Percentiles rank a stretch among this genome's conserved stretches.
Evolutionary conservation across 257 asterid species (phyloP).

Genomic region (Marsdenia floribunda): DNA sequence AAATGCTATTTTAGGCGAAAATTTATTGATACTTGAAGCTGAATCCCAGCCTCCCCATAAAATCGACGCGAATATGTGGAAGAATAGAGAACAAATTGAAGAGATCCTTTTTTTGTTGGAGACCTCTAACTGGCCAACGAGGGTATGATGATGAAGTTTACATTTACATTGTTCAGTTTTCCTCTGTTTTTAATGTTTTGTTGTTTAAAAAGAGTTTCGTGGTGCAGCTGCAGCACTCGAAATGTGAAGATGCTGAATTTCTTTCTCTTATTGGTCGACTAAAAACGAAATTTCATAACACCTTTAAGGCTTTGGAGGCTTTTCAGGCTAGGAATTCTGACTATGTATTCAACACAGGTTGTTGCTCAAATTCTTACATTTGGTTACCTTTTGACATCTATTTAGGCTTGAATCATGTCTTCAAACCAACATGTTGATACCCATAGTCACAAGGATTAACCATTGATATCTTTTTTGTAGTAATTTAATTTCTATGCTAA

Average conservation of each 20-base stretch:
- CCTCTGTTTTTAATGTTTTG: not conserved
- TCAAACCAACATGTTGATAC: not conserved
- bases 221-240: constrained; percentile 47
- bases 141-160: constrained; percentile 37
- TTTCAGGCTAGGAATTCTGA: constrained; percentile 83
- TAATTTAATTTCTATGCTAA: not conserved
- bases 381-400: not conserved
- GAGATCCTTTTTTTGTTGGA: constrained; percentile 72
- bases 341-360: constrained; percentile 78
- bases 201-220: not conserved
- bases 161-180: not conserved
- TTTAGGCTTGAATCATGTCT: not conserved
- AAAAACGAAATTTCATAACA: constrained; percentile 48
- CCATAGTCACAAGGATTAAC: not conserved
- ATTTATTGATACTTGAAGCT: constrained; percentile 57
- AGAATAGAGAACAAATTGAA: constrained; percentile 89
- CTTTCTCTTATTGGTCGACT: constrained; percentile 48
- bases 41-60: constrained; percentile 83
- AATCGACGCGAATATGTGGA: constrained; percentile 96
- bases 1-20: constrained; percentile 50
- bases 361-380: constrained; percentile 2
- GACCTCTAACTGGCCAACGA: constrained; percentile 52
- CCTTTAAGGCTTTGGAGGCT: constrained; percentile 49
- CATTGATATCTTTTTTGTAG: too few species aligned
- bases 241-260: constrained; percentile 48